A percentile compares a stretch with the other conserved stretches of the same genome.
phyloP scores from a whole-genome alignment of 2,329 filamentous ascomycete genomes.

The Lecanicillium sp. region DNA sequence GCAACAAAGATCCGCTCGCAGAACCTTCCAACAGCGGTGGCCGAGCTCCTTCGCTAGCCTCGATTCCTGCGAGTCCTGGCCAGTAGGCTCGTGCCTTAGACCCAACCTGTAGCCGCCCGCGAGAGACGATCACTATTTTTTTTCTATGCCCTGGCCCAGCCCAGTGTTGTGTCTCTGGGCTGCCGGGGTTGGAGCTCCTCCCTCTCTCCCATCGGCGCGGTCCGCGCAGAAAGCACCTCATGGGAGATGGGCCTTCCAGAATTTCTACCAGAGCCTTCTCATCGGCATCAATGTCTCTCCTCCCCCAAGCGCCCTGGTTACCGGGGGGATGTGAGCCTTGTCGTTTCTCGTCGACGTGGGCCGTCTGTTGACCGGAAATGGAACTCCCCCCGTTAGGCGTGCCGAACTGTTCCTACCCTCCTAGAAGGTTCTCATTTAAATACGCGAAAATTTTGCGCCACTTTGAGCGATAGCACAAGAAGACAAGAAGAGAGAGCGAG shows the following conservation, averaged over 20 bases:
- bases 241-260: too few relatives aligned
- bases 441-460: not conserved
- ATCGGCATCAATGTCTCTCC: too few relatives aligned
- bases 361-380: not conserved
- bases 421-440: not conserved
- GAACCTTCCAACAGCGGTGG: not conserved
- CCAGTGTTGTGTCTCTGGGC: not conserved
- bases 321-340: too few relatives aligned
- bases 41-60: too few relatives aligned
- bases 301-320: too few relatives aligned
- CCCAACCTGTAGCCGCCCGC: conserved; percentile 1
- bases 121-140: not conserved
- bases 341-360: too few relatives aligned
- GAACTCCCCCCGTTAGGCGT: not conserved
- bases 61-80: not conserved
- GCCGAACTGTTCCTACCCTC: not conserved
- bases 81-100: not conserved
- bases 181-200: not conserved
- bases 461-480: too few relatives aligned
- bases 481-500: not conserved
- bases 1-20: conserved; percentile 2
- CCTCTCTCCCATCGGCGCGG: too few relatives aligned
- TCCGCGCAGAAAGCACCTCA: too few relatives aligned
- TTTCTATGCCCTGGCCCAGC: not conserved
- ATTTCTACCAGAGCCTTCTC: too few relatives aligned